Base-by-base conservation (phyloP, 805 yeast genomes). In the Cyberlindnera mrakii region DNA sequence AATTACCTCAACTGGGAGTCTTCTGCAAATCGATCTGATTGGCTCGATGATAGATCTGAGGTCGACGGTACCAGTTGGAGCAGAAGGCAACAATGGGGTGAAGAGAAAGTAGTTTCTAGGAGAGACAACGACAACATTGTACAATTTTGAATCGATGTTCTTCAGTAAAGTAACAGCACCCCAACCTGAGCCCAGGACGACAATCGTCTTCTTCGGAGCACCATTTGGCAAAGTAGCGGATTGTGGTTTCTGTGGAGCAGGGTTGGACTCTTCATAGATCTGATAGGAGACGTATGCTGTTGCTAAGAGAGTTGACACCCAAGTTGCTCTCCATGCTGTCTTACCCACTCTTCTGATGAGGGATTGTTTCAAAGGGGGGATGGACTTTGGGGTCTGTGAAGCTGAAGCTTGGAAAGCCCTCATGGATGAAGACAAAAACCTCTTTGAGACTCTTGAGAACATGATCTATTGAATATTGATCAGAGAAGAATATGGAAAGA, bases 41-140 rank as follows among this genome's bases (percentile, higher is more conserved):
- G 97, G 96, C 65, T 90, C 97, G 67, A 88, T 84, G 60, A 90
- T 90, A 19, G 97, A 90, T 65, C 93, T 86, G 52, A 78, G 66
- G 58, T 87, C 96, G 46, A 88, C 80, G 40, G 96, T 85, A 51
- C 97, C 97, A 32, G 96, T 90, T 44, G 97, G 95, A 53, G 91
- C 85, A 20, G 96, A 85, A 37, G 98, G 97, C 56, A 90, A 74
- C 62, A 90, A 71, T n/a, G 98, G 97, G 45, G 98, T 90, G 75
- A 91, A 90, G 57, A 90, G 72, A 69, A 90, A 89, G 72, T 87
- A 91, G 73, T 90, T 91, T 71, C 97, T 80, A 49, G 98, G 97
- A 34, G 96, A 87, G 37, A 90, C 85, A 44, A 90, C 80, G 39
- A 88, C 80, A 40, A 90, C 96, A 61, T 91, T 87, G 69, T 88